Percentiles rank a stretch among this genome's conserved stretches.
Evolutionary conservation across 2,329 filamentous ascomycete genomes (phyloP).

Genomic region (Hyphodiscus sp.): DNA sequence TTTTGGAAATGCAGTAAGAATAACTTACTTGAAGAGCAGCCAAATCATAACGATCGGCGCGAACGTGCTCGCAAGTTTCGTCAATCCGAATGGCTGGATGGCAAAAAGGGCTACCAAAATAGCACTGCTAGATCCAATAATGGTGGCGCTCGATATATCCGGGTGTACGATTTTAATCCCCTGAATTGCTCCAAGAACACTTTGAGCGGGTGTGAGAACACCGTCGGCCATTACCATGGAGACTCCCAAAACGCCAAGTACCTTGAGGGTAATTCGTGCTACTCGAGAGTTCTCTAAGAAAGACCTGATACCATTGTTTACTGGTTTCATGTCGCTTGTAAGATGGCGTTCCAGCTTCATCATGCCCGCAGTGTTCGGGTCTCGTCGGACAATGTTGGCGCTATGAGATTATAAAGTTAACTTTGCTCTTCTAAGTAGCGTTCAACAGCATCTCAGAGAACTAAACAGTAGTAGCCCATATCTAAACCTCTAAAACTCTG

Average conservation of each 20-base stretch:
- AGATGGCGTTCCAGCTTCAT: slow-evolving; percentile 53
- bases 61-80: slow-evolving; percentile 52
- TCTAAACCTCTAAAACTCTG: too few relatives aligned
- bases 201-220: slow-evolving; percentile 63
- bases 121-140: slow-evolving; percentile 58
- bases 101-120: slow-evolving; percentile 59
- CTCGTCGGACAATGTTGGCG: slow-evolving; percentile 52
- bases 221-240: slow-evolving; percentile 62
- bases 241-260: slow-evolving; percentile 58
- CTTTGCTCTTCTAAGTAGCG: too few relatives aligned
- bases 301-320: slow-evolving; percentile 46
- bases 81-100: slow-evolving; percentile 59
- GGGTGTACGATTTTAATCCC: slow-evolving; percentile 52
- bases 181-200: slow-evolving; percentile 63
- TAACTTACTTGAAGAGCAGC: slow-evolving; percentile 50
- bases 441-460: too few relatives aligned
- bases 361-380: slow-evolving; percentile 49
- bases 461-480: too few relatives aligned
- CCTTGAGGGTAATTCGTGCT: slow-evolving; percentile 48
- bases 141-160: slow-evolving; percentile 47
- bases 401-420: too few relatives aligned
- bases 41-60: slow-evolving; percentile 63
- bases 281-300: slow-evolving; percentile 50
- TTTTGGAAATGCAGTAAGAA: not conserved
- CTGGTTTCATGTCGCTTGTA: slow-evolving; percentile 48